A percentile compares a stretch with the other conserved stretches of the same genome.
phyloP scores from a whole-genome alignment of 2,329 filamentous ascomycete species.

The Stagonosporopsis cucurbitacearum region DNA sequence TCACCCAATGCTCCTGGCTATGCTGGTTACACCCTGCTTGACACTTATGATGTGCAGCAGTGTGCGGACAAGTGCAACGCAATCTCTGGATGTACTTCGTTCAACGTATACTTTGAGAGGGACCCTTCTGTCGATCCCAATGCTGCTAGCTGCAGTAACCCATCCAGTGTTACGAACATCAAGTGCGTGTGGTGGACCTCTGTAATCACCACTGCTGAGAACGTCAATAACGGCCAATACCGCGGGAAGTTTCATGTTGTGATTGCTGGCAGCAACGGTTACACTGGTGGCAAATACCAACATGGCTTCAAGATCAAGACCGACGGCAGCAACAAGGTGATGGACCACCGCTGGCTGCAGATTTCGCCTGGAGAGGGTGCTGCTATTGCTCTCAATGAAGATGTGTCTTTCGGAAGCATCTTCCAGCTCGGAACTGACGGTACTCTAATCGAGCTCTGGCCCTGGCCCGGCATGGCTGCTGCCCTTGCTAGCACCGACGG shows the following conservation, averaged over 20 bases:
- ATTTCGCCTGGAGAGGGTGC: constrained; percentile 1
- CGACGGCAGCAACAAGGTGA: background rate
- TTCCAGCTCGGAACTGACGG: background rate
- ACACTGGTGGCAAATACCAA: constrained; percentile 11
- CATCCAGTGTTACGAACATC: constrained; percentile 29
- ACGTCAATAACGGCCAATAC: constrained; percentile 34
- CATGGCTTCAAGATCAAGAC: background rate
- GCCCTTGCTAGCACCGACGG: background rate
- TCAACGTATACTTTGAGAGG: constrained; percentile 33
- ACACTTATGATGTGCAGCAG: background rate
- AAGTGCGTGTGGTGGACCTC: constrained; percentile 36
- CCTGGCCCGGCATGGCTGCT: background rate
- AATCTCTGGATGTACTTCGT: constrained; percentile 7
- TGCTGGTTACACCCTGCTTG: background rate
- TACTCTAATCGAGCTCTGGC: background rate
- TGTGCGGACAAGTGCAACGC: constrained; percentile 18
- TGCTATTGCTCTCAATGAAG: background rate
- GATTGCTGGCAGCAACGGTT: constrained; percentile 28
- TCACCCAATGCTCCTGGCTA: constrained; percentile 3
- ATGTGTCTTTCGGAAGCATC: background rate
- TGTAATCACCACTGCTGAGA: constrained; percentile 25
- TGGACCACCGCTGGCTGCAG: background rate
- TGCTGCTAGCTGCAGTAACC: constrained; percentile 17
- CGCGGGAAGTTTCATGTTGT: constrained; percentile 24
- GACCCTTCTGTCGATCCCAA: constrained; percentile 20